Evolutionary conservation across 1,284 basidiomycete species (phyloP), one percentile per base, ranked within the genome.

Genomic region (Blastosporella zonata): DNA sequence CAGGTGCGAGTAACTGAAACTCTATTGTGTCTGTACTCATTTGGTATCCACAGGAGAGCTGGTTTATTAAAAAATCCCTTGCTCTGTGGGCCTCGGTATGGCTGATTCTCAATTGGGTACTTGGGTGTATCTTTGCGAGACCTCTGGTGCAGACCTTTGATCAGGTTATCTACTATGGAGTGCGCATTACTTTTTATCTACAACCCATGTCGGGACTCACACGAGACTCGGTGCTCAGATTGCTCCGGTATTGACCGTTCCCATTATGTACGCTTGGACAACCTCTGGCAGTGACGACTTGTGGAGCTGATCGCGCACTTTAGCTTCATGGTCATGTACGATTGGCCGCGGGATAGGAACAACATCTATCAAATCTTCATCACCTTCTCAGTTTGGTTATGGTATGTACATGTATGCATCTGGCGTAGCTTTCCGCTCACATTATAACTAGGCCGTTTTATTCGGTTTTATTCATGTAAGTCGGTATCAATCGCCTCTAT

Each of bases 41-140:
- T 53, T 21, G 18, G 15, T 21, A n/a, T 54, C 25, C 13, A 34
- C 43, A 74, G 72, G 72, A 74, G 55, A 66, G 60, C 38, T 74
- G 73, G 73, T 70, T 67, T 56, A 61, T 69, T 20, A 71, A 75
- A 73, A 72, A 75, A 72, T 71, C 75, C 0, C 67, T 87, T 34
- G 83, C 83, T 8, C 55, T 86, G 13, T 85, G 81, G 74, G 82
- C 83, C 2, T 71, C 81, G 8, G 52, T 79, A 4, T 90, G 86
- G 71, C 71, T 87, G 43, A 69, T 89, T 49, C 56, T 81, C 33
- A 90, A 85, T 59, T 91, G 89, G 88, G 69, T 78, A 15, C 71
- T 89, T 33, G 79, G 77, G 1, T 69, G 73, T 27, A 69, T 71
- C 6, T 79, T 86, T 53, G 67, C 77, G 3, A 53, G 58, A 31